phyloP scores from a whole-genome alignment of 176 grass and related monocot species.

The Avena atlantica region DNA sequence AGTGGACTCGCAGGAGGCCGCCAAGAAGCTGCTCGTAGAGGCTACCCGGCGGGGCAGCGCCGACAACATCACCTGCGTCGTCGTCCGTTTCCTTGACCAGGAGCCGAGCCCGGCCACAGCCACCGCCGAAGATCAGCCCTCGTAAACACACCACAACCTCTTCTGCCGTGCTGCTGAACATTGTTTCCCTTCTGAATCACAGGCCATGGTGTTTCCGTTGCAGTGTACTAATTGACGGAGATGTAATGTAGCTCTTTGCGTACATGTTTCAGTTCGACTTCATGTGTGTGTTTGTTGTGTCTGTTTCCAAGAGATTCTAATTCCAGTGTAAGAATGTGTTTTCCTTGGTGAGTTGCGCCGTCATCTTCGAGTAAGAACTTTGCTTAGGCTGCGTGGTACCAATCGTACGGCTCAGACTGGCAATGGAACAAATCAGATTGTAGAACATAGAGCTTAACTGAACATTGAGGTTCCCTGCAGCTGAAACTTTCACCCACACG shows the following conservation, averaged over 20 bases:
- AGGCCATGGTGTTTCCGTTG: background rate
- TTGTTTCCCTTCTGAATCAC: background rate
- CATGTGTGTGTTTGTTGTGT: background rate
- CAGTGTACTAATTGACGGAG: background rate
- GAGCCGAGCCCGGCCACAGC: background rate
- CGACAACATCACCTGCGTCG: constrained; percentile 81
- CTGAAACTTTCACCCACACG: too few relatives aligned
- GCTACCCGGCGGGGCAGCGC: constrained; percentile 71
- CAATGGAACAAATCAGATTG: too few relatives aligned
- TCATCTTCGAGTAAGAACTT: too few relatives aligned
- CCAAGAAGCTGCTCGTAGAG: constrained; percentile 71
- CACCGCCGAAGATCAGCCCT: background rate
- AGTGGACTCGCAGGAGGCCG: constrained; percentile 69
- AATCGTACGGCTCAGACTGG: too few relatives aligned
- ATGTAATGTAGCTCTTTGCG: too few relatives aligned
- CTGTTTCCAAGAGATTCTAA: background rate
- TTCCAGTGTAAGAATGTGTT: background rate
- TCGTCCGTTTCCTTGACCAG: constrained; percentile 75
- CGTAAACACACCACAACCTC: background rate
- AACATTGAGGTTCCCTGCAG: too few relatives aligned
- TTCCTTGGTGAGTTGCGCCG: too few relatives aligned
- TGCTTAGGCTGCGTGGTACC: too few relatives aligned
- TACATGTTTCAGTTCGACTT: background rate
- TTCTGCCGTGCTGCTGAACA: background rate
- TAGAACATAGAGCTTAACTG: too few relatives aligned